Evolutionary conservation across 176 grass and related monocot species (phyloP).

Genomic region (Olyra latifolia): DNA sequence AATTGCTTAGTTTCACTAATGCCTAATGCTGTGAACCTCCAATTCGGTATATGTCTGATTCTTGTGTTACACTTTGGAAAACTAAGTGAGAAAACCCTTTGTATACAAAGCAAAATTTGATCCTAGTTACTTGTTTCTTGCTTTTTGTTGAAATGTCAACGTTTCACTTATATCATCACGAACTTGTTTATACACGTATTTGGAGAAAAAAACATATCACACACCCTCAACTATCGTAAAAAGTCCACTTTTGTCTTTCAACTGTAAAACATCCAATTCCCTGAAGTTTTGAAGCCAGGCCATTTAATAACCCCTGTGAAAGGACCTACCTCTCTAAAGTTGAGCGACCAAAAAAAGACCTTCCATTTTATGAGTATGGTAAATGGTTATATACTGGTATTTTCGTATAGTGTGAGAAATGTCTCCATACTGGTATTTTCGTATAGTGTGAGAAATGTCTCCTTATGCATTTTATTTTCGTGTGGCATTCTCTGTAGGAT

Average conservation of each 20-base stretch:
- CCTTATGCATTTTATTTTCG: background rate
- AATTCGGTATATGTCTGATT: background rate
- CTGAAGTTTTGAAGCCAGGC: background rate
- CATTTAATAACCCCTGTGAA: background rate
- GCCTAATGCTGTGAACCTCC: background rate
- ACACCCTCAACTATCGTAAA: background rate
- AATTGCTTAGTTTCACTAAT: background rate
- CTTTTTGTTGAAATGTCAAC: background rate
- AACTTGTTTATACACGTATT: conserved; percentile 9
- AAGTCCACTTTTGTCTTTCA: background rate
- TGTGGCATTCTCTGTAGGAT: background rate
- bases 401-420: conserved; percentile 3
- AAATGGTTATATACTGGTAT: background rate
- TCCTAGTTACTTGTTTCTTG: background rate
- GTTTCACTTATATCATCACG: background rate
- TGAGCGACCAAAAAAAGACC: conserved; percentile 3
- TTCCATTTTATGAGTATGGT: conserved; percentile 2
- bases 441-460: background rate
- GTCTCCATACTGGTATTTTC: too few species aligned
- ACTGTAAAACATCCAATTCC: background rate
- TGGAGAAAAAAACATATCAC: background rate
- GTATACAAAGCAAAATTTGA: background rate
- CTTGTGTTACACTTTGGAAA: background rate
- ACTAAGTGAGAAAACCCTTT: background rate
- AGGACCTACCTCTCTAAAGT: background rate